These are phyloP conservation scores for Solanum chacoense DNA, from an alignment of 305 asterid species.

Conservation along the genomic window DNA sequence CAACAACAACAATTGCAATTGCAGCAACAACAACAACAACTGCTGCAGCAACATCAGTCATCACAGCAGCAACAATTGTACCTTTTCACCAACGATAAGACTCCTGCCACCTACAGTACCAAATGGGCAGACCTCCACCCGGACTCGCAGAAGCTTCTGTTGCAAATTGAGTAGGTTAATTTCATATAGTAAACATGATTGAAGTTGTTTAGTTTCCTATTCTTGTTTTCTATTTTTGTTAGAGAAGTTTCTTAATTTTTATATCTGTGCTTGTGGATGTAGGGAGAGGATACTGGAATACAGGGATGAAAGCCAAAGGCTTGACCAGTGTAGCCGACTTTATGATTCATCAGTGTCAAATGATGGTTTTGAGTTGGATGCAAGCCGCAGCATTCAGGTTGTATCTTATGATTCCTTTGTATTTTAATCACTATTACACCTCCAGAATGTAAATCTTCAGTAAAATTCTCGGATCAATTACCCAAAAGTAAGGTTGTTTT, in stretches of 20 bases:
- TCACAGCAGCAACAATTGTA: constrained; percentile 39
- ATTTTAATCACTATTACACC: neutral
- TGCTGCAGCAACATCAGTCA: constrained; percentile 20
- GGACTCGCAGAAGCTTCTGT: constrained; percentile 77
- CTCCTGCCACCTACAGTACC: constrained; percentile 81
- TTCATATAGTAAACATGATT: neutral
- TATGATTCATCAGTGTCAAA: constrained; percentile 72
- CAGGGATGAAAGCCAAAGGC: constrained; percentile 78
- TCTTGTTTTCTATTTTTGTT: neutral
- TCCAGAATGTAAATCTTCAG: neutral
- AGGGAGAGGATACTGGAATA: constrained; percentile 86
- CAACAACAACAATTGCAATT: constrained; percentile 21
- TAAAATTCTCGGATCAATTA: neutral
- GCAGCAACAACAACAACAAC: constrained; percentile 34
- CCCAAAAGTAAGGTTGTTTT: neutral
- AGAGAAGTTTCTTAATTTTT: neutral
- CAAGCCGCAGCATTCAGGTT: constrained; percentile 82
- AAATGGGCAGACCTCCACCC: constrained; percentile 98
- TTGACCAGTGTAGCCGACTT: constrained; percentile 79
- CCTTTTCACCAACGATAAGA: constrained; percentile 71
- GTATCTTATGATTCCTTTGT: neutral
- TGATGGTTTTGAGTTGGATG: constrained; percentile 81
- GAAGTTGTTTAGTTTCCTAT: neutral
- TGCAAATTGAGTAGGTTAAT: constrained; percentile 64
- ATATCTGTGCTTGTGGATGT: constrained; percentile 11